Percentiles rank a stretch among this genome's conserved stretches.
phyloP scores from a whole-genome alignment of 176 grass and related monocot species.

The Zoysia japonica region DNA sequence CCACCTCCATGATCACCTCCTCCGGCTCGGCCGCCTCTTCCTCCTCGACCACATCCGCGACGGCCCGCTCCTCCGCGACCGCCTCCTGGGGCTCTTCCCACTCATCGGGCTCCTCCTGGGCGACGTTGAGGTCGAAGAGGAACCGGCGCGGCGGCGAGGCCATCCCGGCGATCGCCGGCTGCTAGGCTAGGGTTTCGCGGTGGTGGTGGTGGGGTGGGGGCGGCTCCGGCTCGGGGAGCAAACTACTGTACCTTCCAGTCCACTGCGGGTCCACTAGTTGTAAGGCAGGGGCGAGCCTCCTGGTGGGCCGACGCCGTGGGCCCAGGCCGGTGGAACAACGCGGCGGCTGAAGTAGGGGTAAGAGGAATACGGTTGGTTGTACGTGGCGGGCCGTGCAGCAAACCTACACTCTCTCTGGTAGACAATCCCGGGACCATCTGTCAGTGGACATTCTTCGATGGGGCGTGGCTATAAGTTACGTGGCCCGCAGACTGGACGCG shows the following conservation, averaged over 20 bases:
- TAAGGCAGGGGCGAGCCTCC: not conserved
- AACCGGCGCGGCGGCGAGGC: conserved; percentile 28
- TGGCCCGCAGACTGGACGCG: no score
- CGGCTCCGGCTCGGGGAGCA: not conserved
- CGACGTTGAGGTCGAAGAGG: conserved; percentile 61
- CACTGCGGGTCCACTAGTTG: not conserved
- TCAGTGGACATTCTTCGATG: no score
- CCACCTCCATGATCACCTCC: not conserved
- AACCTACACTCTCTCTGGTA: no score
- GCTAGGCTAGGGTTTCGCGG: conserved; percentile 51
- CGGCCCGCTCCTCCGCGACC: conserved; percentile 4
- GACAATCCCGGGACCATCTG: no score
- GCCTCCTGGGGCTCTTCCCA: not conserved
- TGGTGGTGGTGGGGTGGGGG: not conserved
- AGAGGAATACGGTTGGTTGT: not conserved
- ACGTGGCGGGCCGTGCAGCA: not conserved
- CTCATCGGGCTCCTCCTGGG: conserved; percentile 41
- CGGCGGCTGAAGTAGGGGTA: not conserved
- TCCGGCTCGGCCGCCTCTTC: not conserved
- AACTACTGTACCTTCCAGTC: conserved; percentile 12
- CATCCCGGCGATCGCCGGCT: conserved; percentile 37
- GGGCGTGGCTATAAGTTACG: no score
- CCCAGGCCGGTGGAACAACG: not conserved
- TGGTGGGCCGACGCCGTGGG: not conserved
- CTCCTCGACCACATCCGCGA: conserved; percentile 7